These are phyloP conservation scores for Exophiala mesophila DNA, from an alignment of 2,329 filamentous ascomycete genomes.

Conservation along the genomic window DNA sequence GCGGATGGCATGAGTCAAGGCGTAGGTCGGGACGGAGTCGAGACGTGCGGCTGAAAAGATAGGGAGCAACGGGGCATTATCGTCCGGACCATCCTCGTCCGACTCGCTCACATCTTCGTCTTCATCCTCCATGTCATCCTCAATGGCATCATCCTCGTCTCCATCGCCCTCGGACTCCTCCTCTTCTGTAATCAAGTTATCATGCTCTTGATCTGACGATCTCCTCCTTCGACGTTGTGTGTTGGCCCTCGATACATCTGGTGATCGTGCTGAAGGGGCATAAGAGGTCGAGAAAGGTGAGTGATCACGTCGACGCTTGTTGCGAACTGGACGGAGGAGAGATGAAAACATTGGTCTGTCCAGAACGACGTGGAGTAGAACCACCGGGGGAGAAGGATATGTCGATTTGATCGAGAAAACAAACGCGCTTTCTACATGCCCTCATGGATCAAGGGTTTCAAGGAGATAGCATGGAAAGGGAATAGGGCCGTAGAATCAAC, in stretches of 20 bases:
- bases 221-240: constrained; percentile 13
- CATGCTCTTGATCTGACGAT: constrained; percentile 1
- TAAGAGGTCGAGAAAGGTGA: constrained; percentile 31
- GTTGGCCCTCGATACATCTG: constrained; percentile 11
- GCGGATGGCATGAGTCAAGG: constrained; percentile 82
- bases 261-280: constrained; percentile 19
- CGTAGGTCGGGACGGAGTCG: constrained; percentile 82
- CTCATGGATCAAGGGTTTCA: too few relatives aligned
- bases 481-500: too few relatives aligned
- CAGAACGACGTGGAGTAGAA: too few relatives aligned
- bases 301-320: constrained; percentile 17
- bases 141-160: constrained; percentile 15
- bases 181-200: constrained; percentile 1
- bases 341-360: constrained; percentile 18
- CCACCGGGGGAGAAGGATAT: too few relatives aligned
- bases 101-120: constrained; percentile 39
- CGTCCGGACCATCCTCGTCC: constrained; percentile 40
- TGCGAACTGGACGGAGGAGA: constrained; percentile 11
- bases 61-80: constrained; percentile 58
- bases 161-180: not conserved
- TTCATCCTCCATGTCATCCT: constrained; percentile 30
- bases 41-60: constrained; percentile 76
- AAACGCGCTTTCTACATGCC: too few relatives aligned
- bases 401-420: too few relatives aligned
- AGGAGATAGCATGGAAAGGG: too few relatives aligned